Conservation (phyloP, 768 basidiomycete species). For the Neoboletus brunneissimus region DNA sequence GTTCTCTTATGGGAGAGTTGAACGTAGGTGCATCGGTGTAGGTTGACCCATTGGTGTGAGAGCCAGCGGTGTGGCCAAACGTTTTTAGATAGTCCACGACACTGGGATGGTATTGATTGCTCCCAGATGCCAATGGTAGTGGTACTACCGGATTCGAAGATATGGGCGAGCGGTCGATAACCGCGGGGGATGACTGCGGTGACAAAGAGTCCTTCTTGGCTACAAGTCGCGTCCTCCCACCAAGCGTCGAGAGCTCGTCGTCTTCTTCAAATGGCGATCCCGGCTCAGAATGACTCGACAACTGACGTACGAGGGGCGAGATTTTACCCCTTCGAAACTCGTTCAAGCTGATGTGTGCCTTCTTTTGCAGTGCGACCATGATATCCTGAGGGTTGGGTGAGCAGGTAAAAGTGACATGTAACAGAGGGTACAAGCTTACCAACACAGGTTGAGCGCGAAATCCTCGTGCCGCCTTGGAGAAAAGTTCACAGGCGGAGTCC, state of each 20-base stretch:
- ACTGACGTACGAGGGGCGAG: slow-evolving; percentile 39
- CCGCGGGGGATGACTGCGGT: slow-evolving; percentile 39
- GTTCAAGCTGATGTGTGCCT: slow-evolving; percentile 61
- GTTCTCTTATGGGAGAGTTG: slow-evolving; percentile 26
- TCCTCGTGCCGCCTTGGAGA: slow-evolving; percentile 63
- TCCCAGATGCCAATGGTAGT: slow-evolving; percentile 54
- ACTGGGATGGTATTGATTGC: slow-evolving; percentile 55
- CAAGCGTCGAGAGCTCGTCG: slow-evolving; percentile 62
- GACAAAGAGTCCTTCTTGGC: slow-evolving; percentile 59
- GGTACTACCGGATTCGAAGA: slow-evolving; percentile 72
- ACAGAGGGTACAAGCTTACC: slow-evolving; percentile 36
- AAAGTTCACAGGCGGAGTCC: slow-evolving; percentile 72
- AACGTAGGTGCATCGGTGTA: slow-evolving; percentile 26
- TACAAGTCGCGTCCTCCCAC: slow-evolving; percentile 65
- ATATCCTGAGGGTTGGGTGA: slow-evolving; percentile 44
- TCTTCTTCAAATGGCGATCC: slow-evolving; percentile 48
- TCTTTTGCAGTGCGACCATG: slow-evolving; percentile 61
- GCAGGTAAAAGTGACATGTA: not conserved
- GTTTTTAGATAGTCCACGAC: slow-evolving; percentile 68
- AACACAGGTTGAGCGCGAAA: slow-evolving; percentile 65
- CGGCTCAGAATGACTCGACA: slow-evolving; percentile 39
- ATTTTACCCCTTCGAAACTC: slow-evolving; percentile 60
- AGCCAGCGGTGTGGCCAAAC: slow-evolving; percentile 39
- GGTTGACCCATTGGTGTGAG: slow-evolving; percentile 22
- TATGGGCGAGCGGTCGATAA: slow-evolving; percentile 63